A percentile compares a stretch with the other conserved stretches of the same genome.
These are phyloP conservation scores for Trichomonas tenax DNA, from an alignment of 208 protist genomes.

Conservation along the genomic window DNA sequence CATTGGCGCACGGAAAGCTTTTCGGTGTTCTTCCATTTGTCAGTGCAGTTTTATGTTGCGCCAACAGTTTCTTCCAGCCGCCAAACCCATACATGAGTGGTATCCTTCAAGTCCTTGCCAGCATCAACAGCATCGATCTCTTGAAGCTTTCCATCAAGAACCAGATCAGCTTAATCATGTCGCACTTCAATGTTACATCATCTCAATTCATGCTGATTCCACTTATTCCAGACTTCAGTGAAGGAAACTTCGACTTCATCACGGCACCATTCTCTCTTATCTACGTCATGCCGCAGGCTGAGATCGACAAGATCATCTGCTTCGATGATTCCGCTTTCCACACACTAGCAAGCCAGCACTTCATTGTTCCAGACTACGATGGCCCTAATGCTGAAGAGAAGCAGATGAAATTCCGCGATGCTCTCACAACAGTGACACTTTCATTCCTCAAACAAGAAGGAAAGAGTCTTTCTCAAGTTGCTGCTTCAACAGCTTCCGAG, in stretches of 20 bases:
- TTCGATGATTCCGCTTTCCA: neutral
- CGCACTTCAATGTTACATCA: neutral
- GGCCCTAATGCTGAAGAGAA: neutral
- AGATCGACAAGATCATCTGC: neutral
- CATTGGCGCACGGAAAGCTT: neutral
- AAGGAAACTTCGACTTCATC: neutral
- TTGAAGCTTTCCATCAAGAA: neutral
- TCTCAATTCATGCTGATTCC: neutral
- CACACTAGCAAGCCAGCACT: neutral
- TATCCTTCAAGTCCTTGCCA: neutral
- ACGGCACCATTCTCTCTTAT: neutral
- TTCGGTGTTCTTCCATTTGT: neutral
- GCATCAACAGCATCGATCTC: neutral
- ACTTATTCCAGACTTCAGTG: neutral
- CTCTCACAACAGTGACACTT: neutral
- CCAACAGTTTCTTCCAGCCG: neutral
- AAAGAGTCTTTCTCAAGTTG: neutral
- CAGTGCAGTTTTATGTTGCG: neutral
- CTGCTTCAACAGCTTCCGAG: neutral
- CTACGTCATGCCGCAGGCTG: neutral
- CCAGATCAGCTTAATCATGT: neutral
- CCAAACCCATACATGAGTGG: neutral
- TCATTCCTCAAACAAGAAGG: neutral
- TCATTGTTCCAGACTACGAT: neutral
- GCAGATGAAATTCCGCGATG: neutral